These are phyloP conservation scores for Pseudocercospora crystallina DNA, from an alignment of 2,329 filamentous ascomycete genomes.

Conservation along the genomic window DNA sequence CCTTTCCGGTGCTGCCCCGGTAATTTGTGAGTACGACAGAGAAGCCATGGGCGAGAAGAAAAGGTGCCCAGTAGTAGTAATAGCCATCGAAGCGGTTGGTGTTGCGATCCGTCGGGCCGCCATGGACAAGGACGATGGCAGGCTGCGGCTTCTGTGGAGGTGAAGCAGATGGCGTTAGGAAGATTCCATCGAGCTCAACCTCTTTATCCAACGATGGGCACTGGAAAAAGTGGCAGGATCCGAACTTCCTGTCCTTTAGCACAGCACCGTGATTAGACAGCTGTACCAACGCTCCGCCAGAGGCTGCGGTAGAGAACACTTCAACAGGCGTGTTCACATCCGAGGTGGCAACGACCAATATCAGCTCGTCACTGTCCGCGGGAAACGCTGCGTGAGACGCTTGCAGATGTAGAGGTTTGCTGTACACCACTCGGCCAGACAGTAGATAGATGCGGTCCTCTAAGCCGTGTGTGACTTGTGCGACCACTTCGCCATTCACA, in stretches of 20 bases:
- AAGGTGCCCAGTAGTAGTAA: constrained; percentile 33
- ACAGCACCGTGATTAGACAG: constrained; percentile 26
- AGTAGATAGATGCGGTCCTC: constrained; percentile 23
- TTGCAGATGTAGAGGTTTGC: constrained; percentile 11
- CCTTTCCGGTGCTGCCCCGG: constrained; percentile 38
- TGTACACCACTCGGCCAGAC: constrained; percentile 9
- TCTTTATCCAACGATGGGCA: constrained; percentile 33
- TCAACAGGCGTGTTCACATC: constrained; percentile 33
- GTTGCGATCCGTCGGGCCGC: constrained; percentile 37
- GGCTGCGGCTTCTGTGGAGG: constrained; percentile 27
- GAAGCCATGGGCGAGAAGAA: constrained; percentile 39
- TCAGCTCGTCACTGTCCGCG: constrained; percentile 23
- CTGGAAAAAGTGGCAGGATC: constrained; percentile 24
- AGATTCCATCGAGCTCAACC: constrained; percentile 32
- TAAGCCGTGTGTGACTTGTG: constrained; percentile 24
- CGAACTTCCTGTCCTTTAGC: constrained; percentile 23
- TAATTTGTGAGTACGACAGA: constrained; percentile 42
- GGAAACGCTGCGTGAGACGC: constrained; percentile 22
- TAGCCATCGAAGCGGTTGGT: constrained; percentile 33
- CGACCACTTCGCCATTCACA: constrained; percentile 19
- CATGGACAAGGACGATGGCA: constrained; percentile 40
- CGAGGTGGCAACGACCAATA: constrained; percentile 31
- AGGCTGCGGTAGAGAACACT: constrained; percentile 32
- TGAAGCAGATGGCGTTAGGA: constrained; percentile 24
- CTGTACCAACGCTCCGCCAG: constrained; percentile 16